Conservation (phyloP, 179 eudicot species). For the Silene vulgaris region DNA sequence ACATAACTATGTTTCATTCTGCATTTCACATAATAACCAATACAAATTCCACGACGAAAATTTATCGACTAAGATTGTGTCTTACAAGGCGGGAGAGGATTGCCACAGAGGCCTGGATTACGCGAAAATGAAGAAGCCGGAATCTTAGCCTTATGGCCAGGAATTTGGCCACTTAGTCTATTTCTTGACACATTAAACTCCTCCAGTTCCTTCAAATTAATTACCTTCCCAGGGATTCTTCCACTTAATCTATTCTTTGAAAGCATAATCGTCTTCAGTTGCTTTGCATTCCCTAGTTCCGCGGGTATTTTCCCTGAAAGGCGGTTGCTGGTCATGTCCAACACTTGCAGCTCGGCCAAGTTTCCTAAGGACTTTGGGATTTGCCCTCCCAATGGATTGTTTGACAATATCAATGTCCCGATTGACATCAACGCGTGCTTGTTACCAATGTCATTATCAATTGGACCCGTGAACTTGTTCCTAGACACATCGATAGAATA, state of each 20-base stretch:
- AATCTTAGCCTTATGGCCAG: conserved; percentile 1
- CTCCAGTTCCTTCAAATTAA: conserved; percentile 32
- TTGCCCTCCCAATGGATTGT: conserved; percentile 53
- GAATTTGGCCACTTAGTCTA: conserved; percentile 14
- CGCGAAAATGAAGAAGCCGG: conserved; percentile 17
- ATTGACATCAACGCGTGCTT: conserved; percentile 32
- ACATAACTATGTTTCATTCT: background rate
- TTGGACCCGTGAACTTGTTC: conserved; percentile 49
- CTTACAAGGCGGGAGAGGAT: conserved; percentile 14
- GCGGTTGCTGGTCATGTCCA: conserved; percentile 34
- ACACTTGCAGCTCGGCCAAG: conserved; percentile 32
- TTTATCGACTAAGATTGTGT: background rate
- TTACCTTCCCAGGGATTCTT: conserved; percentile 39
- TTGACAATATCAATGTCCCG: conserved; percentile 40
- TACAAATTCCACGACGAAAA: background rate
- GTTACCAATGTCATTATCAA: conserved; percentile 40
- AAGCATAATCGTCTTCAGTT: conserved; percentile 37
- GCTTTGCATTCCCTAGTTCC: conserved; percentile 44
- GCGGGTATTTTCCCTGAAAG: conserved; percentile 46
- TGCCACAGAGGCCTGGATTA: conserved; percentile 12
- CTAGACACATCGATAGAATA: conserved; percentile 54
- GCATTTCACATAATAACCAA: background rate
- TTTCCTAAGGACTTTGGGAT: conserved; percentile 59
- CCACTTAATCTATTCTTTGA: conserved; percentile 50
- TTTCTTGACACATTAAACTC: conserved; percentile 51